Evolutionary conservation across 305 asterid genomes (phyloP).

Genomic region (Solanum hybrid): DNA sequence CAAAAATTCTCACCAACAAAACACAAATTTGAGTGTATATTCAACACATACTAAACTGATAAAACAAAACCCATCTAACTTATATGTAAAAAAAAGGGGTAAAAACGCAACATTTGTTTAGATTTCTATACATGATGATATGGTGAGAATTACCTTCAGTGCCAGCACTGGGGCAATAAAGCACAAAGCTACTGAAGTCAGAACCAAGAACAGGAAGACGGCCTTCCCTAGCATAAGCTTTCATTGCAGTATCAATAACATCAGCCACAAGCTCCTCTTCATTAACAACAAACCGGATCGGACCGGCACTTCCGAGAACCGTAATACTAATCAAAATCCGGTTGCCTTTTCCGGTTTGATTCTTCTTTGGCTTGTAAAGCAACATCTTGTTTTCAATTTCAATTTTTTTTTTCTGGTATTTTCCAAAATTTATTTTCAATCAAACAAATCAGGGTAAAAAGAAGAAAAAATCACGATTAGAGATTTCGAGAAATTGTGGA

Average conservation of each 20-base stretch:
- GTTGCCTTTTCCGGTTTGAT: conserved; percentile 39
- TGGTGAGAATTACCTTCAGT: conserved; percentile 55
- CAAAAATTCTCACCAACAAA: background rate
- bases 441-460: background rate
- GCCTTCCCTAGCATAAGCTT: conserved; percentile 84
- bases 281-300: conserved; percentile 78
- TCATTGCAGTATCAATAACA: conserved; percentile 71
- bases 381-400: conserved; percentile 26
- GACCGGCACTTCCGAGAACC: conserved; percentile 86
- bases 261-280: conserved; percentile 74
- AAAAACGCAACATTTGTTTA: background rate
- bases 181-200: conserved; percentile 54
- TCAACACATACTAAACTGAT: background rate
- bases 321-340: conserved; percentile 71
- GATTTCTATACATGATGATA: background rate
- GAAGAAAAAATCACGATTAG: background rate
- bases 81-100: background rate
- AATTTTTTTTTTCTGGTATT: background rate
- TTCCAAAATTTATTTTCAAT: background rate
- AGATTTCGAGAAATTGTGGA: background rate
- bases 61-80: background rate
- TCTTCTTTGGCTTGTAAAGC: conserved; percentile 80
- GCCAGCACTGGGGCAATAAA: conserved; percentile 62
- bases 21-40: background rate
- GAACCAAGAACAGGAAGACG: conserved; percentile 84